Evolutionary conservation across 2,329 filamentous ascomycete genomes (phyloP), one percentile per base, ranked within the genome.

Genomic region (Ceratocystis cubensis): DNA sequence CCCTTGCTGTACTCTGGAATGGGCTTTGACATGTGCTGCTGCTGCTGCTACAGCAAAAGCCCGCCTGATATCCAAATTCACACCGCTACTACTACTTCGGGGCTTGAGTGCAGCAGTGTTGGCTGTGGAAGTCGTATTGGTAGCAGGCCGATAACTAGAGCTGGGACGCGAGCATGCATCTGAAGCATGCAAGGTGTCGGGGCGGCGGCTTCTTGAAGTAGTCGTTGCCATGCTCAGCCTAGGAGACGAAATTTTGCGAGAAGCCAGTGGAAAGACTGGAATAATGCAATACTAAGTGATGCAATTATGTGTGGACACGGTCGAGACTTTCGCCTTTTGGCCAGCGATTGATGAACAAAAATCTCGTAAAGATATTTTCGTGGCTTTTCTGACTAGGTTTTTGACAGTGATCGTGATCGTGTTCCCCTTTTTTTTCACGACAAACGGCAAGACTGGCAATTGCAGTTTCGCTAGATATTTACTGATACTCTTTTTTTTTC

Each of bases 41-140:
- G 56, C 64, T 28, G 64, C 56, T 57, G 33, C 66, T 7, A 59
- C 57, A 28, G 66, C 66, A 63, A 67, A 67, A 44, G 63, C 66
- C 57, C 56, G 66, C n/a, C 66, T 59, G 53, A 67, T 67, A 46
- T 67, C 66, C n/a, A 65, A 46, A 50, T 67, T 67, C 30, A 62
- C 57, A 46, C 66, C 66, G 28, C 61, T 64, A 44, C 62, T 64
- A 37, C 25, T 46, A 28, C 45, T 57, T 33, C 57, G 66, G 56
- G 57, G 56, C 30, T 65, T 65, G 41, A 63, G 57, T 57, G 45
- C 56, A 61, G 56, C 30, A 61, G 56, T 56, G 59, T 57, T 56
- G 17, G 44, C 8, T 48, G 37, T 25, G 20, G 41, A 33, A n/a
- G 64, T 64, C 10, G 63, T 50, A 64, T 25, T 28, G 22, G 63